Conservation (phyloP, 768 basidiomycete species). For the Rhodocollybia butyracea region DNA sequence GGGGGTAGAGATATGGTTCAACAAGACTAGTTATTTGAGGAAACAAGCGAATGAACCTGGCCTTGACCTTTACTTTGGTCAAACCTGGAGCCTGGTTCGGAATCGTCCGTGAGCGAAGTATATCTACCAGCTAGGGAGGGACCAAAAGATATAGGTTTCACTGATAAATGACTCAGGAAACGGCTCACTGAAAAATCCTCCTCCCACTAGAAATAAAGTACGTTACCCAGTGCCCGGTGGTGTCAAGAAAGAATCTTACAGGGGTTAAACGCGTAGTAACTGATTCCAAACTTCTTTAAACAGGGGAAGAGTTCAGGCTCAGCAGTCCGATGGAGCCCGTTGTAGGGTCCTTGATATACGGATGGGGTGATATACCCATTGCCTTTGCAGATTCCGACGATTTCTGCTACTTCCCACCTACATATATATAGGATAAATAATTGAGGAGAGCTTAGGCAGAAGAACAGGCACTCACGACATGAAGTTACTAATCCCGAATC, state of each 20-base stretch:
- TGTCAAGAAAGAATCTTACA: slow-evolving; percentile 15
- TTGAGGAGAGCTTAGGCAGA: neutral
- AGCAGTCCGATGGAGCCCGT: too few species aligned
- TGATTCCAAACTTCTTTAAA: too few species aligned
- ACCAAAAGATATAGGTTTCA: too few species aligned
- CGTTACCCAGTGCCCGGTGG: slow-evolving; percentile 21
- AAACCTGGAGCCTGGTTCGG: slow-evolving; percentile 58
- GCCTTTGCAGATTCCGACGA: slow-evolving; percentile 53
- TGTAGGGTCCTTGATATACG: too few species aligned
- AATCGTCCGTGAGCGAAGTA: slow-evolving; percentile 31
- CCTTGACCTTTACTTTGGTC: slow-evolving; percentile 46
- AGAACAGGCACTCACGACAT: slow-evolving; percentile 37
- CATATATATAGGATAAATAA: slow-evolving; percentile 17
- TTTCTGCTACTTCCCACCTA: slow-evolving; percentile 62
- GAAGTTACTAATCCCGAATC: slow-evolving; percentile 64
- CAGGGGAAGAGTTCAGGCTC: too few species aligned
- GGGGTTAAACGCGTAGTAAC: too few species aligned
- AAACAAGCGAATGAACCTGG: slow-evolving; percentile 25
- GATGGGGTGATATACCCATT: neutral
- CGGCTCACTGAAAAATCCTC: slow-evolving; percentile 60
- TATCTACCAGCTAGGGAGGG: slow-evolving; percentile 58
- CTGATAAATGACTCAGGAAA: too few species aligned
- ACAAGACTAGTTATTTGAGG: neutral
- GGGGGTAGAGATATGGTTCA: slow-evolving; percentile 23
- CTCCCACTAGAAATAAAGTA: slow-evolving; percentile 57